phyloP scores from a whole-genome alignment of 441 rosid species.

The Gossypium davidsonii region DNA sequence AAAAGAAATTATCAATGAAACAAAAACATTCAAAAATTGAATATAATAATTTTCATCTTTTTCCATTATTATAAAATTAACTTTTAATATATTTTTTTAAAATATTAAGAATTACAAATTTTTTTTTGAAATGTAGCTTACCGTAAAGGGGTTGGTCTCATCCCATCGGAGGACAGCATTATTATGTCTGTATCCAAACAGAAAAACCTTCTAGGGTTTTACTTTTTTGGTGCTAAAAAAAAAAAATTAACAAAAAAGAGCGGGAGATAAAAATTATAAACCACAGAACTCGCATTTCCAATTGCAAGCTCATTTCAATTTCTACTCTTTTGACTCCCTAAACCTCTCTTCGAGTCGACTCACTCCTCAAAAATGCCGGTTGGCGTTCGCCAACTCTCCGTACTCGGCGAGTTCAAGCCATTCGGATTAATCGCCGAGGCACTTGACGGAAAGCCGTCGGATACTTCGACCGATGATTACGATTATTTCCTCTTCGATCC shows the following conservation, averaged over 20 bases:
- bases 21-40: too few relatives aligned
- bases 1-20: too few relatives aligned
- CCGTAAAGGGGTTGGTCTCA: not conserved
- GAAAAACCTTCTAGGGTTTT: conserved; percentile 21
- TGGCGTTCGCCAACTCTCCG: conserved; percentile 63
- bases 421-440: conserved; percentile 85
- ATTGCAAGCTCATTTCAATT: not conserved
- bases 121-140: too few relatives aligned
- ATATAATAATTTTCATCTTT: too few relatives aligned
- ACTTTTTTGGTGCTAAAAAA: not conserved
- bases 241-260: conserved; percentile 8
- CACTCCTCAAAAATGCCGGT: conserved; percentile 34
- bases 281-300: not conserved
- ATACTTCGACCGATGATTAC: conserved; percentile 38
- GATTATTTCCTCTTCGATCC: conserved; percentile 83
- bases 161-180: rapidly evolving
- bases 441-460: conserved; percentile 60
- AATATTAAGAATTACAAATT: too few relatives aligned
- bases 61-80: too few relatives aligned
- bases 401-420: conserved; percentile 94
- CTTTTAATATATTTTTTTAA: too few relatives aligned
- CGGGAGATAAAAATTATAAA: conserved; percentile 7
- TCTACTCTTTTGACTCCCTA: not conserved
- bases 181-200: not conserved
- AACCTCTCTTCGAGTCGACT: not conserved